Evolutionary conservation across 805 yeast species (phyloP).

Genomic region (Candida arabinofermentans): DNA sequence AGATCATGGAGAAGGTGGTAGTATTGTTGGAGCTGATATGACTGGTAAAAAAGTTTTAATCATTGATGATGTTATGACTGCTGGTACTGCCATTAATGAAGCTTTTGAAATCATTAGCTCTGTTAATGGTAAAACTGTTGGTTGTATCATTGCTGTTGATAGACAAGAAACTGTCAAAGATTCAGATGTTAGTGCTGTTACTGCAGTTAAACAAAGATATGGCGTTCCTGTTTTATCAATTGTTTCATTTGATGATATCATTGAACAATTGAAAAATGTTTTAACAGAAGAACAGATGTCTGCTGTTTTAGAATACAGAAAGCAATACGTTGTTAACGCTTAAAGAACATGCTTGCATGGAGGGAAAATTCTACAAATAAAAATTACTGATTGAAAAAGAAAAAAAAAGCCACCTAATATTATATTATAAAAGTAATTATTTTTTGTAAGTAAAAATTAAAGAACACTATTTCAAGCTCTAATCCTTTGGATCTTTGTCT

Average conservation of each 20-base stretch:
- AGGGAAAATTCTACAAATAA: no score
- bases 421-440: background rate
- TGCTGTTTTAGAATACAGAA: slow-evolving; percentile 56
- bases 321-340: slow-evolving; percentile 39
- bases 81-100: slow-evolving; percentile 96
- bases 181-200: slow-evolving; percentile 71
- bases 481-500: slow-evolving; percentile 58
- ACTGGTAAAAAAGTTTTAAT: slow-evolving; percentile 71
- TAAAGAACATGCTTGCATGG: slow-evolving; percentile 9
- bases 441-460: background rate
- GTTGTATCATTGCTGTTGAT: slow-evolving; percentile 87
- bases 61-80: slow-evolving; percentile 97
- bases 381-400: no score
- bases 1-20: slow-evolving; percentile 98
- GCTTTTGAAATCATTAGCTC: slow-evolving; percentile 74
- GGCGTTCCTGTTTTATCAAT: slow-evolving; percentile 82
- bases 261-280: slow-evolving; percentile 51
- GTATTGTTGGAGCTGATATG: slow-evolving; percentile 80
- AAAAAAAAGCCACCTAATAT: background rate
- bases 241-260: slow-evolving; percentile 71
- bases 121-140: slow-evolving; percentile 73
- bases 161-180: slow-evolving; percentile 86
- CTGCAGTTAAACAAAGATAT: slow-evolving; percentile 66
- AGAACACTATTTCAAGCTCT: slow-evolving; percentile 34
- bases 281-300: slow-evolving; percentile 55